Evolutionary conservation across 2,329 filamentous ascomycete species (phyloP).

Genomic region (Stemphylium lycopersici): DNA sequence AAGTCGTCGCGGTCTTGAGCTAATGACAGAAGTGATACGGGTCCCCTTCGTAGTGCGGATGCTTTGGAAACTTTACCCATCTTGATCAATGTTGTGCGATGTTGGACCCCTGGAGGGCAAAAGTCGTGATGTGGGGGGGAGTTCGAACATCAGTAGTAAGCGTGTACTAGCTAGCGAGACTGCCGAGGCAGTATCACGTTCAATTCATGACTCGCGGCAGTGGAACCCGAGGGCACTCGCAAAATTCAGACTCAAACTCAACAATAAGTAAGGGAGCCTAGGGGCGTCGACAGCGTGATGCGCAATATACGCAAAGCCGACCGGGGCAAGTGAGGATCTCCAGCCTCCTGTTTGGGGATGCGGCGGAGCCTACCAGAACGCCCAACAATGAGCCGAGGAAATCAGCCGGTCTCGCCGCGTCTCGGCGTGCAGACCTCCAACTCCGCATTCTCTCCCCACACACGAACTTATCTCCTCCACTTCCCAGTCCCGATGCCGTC

Average conservation of each 20-base stretch:
- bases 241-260: too few relatives aligned
- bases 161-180: too few relatives aligned
- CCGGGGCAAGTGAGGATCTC: too few relatives aligned
- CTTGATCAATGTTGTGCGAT: neutral
- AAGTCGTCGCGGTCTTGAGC: neutral
- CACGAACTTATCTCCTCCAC: slow-evolving; percentile 28
- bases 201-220: too few relatives aligned
- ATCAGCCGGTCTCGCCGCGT: slow-evolving; percentile 1
- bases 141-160: neutral
- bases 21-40: neutral
- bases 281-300: too few relatives aligned
- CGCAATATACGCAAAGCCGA: too few relatives aligned
- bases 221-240: too few relatives aligned
- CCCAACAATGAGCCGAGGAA: slow-evolving; percentile 4
- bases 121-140: slow-evolving; percentile 25
- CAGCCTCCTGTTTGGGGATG: too few relatives aligned
- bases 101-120: neutral
- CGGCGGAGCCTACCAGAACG: too few relatives aligned
- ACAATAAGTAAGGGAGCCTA: too few relatives aligned
- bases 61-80: slow-evolving; percentile 1
- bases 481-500: slow-evolving; percentile 25
- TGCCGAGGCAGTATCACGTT: too few relatives aligned
- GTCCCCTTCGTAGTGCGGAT: neutral
- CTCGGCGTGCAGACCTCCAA: neutral
- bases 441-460: slow-evolving; percentile 20